These are phyloP conservation scores for Kodamaea anthophila DNA, from an alignment of 1,139 yeast genomes.

Conservation along the genomic window DNA sequence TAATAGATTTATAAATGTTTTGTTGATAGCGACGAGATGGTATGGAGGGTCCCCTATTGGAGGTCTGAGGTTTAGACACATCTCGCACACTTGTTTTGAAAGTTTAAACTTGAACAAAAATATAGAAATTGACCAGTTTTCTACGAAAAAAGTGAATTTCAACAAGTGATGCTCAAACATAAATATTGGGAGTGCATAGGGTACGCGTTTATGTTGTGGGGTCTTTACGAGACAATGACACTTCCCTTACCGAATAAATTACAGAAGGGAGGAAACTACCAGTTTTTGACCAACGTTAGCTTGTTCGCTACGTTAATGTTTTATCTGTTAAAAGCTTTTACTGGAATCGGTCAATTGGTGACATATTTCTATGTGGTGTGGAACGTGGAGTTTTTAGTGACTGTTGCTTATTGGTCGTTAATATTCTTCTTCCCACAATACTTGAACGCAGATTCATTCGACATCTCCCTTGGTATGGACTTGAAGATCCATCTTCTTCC, in stretches of 20 bases:
- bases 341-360: conserved; percentile 2
- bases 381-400: conserved; percentile 19
- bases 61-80: conserved; percentile 56
- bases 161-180: no score
- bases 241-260: conserved; percentile 16
- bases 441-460: conserved; percentile 17
- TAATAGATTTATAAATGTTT: conserved; percentile 41
- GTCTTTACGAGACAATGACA: conserved; percentile 12
- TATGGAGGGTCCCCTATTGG: conserved; percentile 68
- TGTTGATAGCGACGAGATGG: conserved; percentile 67
- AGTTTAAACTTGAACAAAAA: conserved; percentile 5
- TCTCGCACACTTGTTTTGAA: conserved; percentile 40
- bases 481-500: conserved; percentile 22
- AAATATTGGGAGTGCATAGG: not conserved
- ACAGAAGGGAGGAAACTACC: conserved; percentile 17
- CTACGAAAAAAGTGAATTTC: no score
- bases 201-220: conserved; percentile 9
- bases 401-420: conserved; percentile 19
- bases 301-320: conserved; percentile 12
- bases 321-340: conserved; percentile 6
- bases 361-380: conserved; percentile 11
- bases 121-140: no score
- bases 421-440: conserved; percentile 14
- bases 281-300: conserved; percentile 19
- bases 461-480: conserved; percentile 15